Conservation (phyloP, 768 basidiomycete genomes). For the Mycena galericulata region DNA sequence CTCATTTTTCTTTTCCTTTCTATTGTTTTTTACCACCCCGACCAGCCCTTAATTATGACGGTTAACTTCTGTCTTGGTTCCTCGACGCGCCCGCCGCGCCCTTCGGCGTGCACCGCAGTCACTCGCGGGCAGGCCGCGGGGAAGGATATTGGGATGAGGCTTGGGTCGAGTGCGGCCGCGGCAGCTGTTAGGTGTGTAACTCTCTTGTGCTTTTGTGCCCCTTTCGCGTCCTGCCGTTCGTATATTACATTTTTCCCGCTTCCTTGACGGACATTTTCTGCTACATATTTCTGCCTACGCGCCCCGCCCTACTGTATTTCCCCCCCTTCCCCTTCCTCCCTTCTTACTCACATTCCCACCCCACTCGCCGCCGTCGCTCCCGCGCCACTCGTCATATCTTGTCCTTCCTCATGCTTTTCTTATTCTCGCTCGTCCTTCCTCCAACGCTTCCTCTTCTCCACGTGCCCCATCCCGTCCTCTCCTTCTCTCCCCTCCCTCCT, state of each 20-base stretch:
- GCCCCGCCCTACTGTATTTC: too few species aligned
- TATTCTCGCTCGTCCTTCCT: neutral
- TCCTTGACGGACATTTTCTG: neutral
- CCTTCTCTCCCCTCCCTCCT: neutral
- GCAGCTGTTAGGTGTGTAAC: conserved; percentile 82
- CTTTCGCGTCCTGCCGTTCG: neutral
- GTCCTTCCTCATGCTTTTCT: too few species aligned
- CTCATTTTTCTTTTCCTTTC: too few species aligned
- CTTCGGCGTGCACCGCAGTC: conserved; percentile 77
- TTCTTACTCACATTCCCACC: too few species aligned
- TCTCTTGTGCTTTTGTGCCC: too few species aligned
- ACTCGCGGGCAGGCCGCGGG: too few species aligned
- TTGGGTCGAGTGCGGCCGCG: too few species aligned
- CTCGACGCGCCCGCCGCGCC: conserved; percentile 77
- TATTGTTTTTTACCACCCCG: too few species aligned
- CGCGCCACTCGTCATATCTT: too few species aligned
- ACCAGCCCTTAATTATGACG: too few species aligned
- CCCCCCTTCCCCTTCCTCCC: neutral
- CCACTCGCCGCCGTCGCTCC: too few species aligned
- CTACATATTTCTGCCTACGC: neutral
- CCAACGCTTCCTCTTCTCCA: neutral
- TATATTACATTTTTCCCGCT: neutral
- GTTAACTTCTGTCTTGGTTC: conserved; percentile 75
- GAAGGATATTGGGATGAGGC: too few species aligned
- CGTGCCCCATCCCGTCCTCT: neutral